Evolutionary conservation across 2,329 filamentous ascomycete species (phyloP).

Genomic region (Cladosporium sp.): DNA sequence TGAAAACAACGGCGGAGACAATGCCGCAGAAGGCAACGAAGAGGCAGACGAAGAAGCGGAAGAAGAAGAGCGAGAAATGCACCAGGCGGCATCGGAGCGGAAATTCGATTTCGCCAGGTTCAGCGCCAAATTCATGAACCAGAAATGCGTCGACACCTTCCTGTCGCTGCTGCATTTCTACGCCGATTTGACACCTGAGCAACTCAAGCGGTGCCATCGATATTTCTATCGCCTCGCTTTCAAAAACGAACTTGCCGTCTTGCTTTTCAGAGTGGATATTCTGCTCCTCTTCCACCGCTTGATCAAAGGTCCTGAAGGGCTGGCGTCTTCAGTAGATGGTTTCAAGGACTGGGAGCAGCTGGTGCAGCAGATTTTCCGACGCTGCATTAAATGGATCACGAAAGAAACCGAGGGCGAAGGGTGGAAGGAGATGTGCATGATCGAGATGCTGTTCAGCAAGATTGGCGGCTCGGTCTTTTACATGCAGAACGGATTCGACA

Average conservation of each 20-base stretch:
- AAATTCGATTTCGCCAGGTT: conserved; percentile 93
- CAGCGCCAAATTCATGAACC: conserved; percentile 71
- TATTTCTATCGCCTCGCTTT: conserved; percentile 93
- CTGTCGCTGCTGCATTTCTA: conserved; percentile 75
- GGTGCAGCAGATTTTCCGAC: conserved; percentile 74
- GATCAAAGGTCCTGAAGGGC: conserved; percentile 78
- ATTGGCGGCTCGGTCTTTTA: conserved; percentile 77
- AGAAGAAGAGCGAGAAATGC: conserved; percentile 68
- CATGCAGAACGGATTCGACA: conserved; percentile 85
- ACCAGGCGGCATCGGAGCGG: conserved; percentile 70
- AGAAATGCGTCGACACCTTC: conserved; percentile 85
- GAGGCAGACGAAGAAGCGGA: conserved; percentile 52
- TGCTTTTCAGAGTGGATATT: conserved; percentile 88
- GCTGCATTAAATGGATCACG: conserved; percentile 71
- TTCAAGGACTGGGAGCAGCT: conserved; percentile 92
- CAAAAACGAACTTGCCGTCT: conserved; percentile 84
- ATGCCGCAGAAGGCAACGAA: conserved; percentile 41
- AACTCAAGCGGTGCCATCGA: conserved; percentile 86
- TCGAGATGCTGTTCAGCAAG: conserved; percentile 95
- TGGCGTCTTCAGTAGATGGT: conserved; percentile 60
- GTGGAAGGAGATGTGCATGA: conserved; percentile 69
- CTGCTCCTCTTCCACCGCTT: conserved; percentile 83
- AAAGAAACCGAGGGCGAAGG: conserved; percentile 49
- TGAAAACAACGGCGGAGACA: conserved; percentile 25
- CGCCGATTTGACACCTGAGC: conserved; percentile 68